Percentiles rank a stretch among this genome's conserved stretches.
phyloP scores from a whole-genome alignment of 345 rosid species.

The Sisymbrium irio region DNA sequence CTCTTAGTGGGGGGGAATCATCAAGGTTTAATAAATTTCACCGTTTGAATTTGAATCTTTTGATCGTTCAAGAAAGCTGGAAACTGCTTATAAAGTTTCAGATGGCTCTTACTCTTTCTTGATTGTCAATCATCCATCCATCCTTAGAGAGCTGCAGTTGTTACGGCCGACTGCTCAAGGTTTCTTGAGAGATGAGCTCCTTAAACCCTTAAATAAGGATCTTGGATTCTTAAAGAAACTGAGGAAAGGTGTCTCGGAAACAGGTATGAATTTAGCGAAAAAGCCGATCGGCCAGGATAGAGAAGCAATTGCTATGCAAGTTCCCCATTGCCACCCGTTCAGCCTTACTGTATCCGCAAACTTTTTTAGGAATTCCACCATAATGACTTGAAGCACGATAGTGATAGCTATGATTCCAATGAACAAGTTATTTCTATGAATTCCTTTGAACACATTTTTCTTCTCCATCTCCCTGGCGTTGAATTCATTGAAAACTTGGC shows the following conservation, averaged over 20 bases:
- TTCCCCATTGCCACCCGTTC: slow-evolving; percentile 51
- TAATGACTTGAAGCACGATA: slow-evolving; percentile 32
- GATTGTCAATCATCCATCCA: neutral
- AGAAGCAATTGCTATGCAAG: slow-evolving; percentile 50
- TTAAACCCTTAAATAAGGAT: slow-evolving; percentile 17
- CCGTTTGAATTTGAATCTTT: neutral
- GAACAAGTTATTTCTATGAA: slow-evolving; percentile 24
- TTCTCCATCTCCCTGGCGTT: slow-evolving; percentile 69
- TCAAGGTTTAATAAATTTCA: neutral
- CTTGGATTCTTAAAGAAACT: slow-evolving; percentile 37
- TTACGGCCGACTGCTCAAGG: slow-evolving; percentile 22
- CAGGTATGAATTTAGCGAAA: slow-evolving; percentile 55
- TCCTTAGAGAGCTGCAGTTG: slow-evolving; percentile 9
- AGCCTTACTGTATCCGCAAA: slow-evolving; percentile 56
- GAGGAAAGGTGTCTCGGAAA: slow-evolving; percentile 47
- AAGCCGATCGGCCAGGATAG: slow-evolving; percentile 65
- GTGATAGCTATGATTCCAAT: neutral
- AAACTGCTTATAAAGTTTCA: slow-evolving; percentile 7
- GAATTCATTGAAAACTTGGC: slow-evolving; percentile 71
- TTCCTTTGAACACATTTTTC: slow-evolving; percentile 59
- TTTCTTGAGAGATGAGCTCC: slow-evolving; percentile 25
- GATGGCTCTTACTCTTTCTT: slow-evolving; percentile 6
- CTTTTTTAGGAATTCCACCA: slow-evolving; percentile 61
- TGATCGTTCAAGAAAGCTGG: slow-evolving; percentile 10
- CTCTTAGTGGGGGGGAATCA: slow-evolving; percentile 1